Evolutionary conservation across 495 filamentous ascomycete genomes (phyloP).

Genomic region (Trichodelitschia bisporula): DNA sequence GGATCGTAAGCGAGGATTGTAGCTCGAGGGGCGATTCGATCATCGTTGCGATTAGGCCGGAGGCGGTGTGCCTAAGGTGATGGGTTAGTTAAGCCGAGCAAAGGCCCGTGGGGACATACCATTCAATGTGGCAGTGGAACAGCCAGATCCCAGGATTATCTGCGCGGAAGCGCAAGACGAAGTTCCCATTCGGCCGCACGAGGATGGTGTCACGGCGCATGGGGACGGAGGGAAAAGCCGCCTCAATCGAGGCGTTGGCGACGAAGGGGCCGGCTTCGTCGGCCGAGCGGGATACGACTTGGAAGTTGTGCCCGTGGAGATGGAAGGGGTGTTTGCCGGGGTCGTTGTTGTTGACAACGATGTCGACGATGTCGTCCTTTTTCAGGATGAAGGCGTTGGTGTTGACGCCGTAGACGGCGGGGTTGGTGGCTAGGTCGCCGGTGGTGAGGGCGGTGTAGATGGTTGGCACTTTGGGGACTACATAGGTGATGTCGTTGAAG

Average conservation of each 20-base stretch:
- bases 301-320: conserved; percentile 70
- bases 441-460: conserved; percentile 50
- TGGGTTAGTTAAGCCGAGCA: not conserved
- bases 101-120: conserved; percentile 3
- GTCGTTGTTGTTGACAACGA: conserved; percentile 61
- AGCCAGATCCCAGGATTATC: conserved; percentile 56
- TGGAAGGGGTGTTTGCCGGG: conserved; percentile 63
- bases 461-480: conserved; percentile 48
- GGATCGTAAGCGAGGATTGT: conserved; percentile 34
- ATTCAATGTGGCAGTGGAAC: conserved; percentile 36
- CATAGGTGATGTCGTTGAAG: conserved; percentile 61
- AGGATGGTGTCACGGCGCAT: conserved; percentile 34
- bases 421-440: conserved; percentile 33
- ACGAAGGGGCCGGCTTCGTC: conserved; percentile 24
- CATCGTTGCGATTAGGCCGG: conserved; percentile 43
- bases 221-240: conserved; percentile 20
- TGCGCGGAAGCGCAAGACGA: conserved; percentile 21
- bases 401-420: conserved; percentile 45
- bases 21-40: conserved; percentile 43
- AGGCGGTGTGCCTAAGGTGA: conserved; percentile 37
- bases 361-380: conserved; percentile 43
- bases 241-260: conserved; percentile 14
- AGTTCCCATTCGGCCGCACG: conserved; percentile 22
- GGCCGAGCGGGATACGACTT: conserved; percentile 32
- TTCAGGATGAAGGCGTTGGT: conserved; percentile 45